A percentile compares a stretch with the other conserved stretches of the same genome.
These are phyloP conservation scores for Aciculoconidium aculeatum DNA, from an alignment of 805 yeast species.

Conservation along the genomic window DNA sequence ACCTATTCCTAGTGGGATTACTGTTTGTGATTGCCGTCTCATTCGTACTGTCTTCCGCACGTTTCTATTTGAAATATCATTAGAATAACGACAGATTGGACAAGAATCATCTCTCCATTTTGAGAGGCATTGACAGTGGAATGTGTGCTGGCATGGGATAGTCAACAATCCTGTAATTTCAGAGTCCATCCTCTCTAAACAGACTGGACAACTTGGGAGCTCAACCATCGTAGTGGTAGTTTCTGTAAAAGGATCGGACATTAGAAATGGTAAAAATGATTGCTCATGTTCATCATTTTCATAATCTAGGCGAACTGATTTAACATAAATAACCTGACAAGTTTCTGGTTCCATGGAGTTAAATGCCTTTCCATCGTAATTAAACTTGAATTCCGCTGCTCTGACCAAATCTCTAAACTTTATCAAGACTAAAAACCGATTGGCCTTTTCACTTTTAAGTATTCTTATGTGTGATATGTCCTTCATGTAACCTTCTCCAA, in stretches of 20 bases:
- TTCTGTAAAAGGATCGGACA: conserved; percentile 67
- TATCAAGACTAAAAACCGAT: conserved; percentile 70
- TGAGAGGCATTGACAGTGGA: conserved; percentile 81
- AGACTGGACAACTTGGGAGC: conserved; percentile 89
- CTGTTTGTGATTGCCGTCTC: too few species aligned
- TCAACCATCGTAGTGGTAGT: conserved; percentile 36
- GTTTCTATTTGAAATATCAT: conserved; percentile 13
- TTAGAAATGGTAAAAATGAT: conserved; percentile 53
- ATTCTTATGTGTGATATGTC: conserved; percentile 67
- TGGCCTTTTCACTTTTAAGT: conserved; percentile 57
- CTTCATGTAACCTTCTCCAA: conserved; percentile 56
- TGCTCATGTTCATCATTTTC: conserved; percentile 7
- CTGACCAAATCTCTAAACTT: conserved; percentile 54
- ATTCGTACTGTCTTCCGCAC: too few species aligned
- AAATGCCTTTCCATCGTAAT: conserved; percentile 68
- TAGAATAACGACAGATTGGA: conserved; percentile 84
- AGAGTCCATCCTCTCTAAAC: conserved; percentile 83
- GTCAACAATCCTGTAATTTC: conserved; percentile 76
- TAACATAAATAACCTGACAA: conserved; percentile 72
- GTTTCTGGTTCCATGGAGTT: conserved; percentile 86
- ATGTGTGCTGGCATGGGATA: conserved; percentile 89
- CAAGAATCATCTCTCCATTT: conserved; percentile 89
- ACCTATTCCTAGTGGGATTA: too few species aligned
- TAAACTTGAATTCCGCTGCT: conserved; percentile 61
- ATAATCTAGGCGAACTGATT: conserved; percentile 43